These are phyloP conservation scores for Zea luxurians DNA, from an alignment of 176 grass and related monocot genomes.

Conservation along the genomic window DNA sequence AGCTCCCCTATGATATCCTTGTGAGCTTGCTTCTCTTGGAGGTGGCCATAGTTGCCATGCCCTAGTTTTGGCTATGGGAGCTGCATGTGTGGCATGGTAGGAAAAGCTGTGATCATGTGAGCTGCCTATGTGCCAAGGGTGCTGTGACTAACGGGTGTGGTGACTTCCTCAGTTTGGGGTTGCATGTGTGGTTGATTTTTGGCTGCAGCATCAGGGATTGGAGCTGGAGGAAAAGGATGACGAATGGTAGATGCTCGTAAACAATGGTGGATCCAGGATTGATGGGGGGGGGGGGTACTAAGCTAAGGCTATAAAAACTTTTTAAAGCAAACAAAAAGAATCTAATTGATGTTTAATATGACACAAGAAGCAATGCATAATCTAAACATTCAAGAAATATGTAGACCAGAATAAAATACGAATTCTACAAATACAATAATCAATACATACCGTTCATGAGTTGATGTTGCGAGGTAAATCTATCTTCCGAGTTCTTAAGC, in stretches of 20 bases:
- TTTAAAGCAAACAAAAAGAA: no score
- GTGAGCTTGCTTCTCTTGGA: neutral
- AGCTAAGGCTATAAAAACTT: no score
- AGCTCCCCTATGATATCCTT: neutral
- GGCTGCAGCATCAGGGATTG: neutral
- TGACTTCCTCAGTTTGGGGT: neutral
- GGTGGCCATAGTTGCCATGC: neutral
- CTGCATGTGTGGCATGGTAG: neutral
- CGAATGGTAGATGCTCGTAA: neutral
- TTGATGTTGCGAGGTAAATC: no score
- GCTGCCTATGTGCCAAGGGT: neutral
- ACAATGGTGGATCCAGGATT: no score
- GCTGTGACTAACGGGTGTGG: neutral
- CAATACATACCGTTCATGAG: no score
- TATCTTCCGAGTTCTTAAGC: no score
- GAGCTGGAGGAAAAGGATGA: neutral
- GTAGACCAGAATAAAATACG: no score
- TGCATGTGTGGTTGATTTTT: neutral
- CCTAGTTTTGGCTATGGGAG: neutral
- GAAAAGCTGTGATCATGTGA: neutral
- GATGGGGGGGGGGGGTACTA: no score
- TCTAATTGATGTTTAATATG: no score
- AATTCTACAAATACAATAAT: no score
- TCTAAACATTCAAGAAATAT: no score
- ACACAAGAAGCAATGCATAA: no score